Percentiles rank a stretch among this genome's conserved stretches.
Evolutionary conservation across 331 rosid genomes (phyloP).

Genomic region (Malus hybrid): DNA sequence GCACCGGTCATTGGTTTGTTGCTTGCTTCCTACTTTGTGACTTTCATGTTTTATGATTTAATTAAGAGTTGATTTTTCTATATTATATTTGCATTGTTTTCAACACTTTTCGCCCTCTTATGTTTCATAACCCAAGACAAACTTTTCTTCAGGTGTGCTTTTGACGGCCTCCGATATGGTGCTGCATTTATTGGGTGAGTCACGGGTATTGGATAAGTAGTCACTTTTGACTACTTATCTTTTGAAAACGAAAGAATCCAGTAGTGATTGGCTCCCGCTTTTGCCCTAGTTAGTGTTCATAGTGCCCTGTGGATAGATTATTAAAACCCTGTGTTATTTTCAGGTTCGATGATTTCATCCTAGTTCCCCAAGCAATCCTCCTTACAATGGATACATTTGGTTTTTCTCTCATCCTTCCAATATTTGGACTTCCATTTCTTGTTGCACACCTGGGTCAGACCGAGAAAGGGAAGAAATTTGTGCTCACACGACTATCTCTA

Average conservation of each 20-base stretch:
- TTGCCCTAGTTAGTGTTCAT: not conserved
- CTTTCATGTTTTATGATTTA: not conserved
- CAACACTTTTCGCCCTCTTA: not conserved
- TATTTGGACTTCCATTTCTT: constrained; percentile 74
- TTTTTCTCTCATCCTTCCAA: constrained; percentile 80
- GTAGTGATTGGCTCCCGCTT: not conserved
- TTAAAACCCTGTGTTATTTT: constrained; percentile 10
- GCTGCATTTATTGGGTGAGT: constrained; percentile 95
- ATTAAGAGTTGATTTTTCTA: not conserved
- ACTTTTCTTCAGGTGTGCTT: constrained; percentile 78
- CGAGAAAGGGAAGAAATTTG: constrained; percentile 26
- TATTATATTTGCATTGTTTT: not conserved
- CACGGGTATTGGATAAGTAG: not conserved
- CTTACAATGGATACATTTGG: constrained; percentile 83
- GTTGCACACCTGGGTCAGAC: constrained; percentile 29
- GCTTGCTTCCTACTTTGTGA: constrained; percentile 16
- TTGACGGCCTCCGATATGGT: constrained; percentile 93
- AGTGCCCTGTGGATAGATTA: not conserved
- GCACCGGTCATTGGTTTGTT: constrained; percentile 94
- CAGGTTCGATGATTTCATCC: constrained; percentile 90
- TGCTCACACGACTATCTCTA: constrained; percentile 50
- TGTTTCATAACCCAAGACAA: not conserved
- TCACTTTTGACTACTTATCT: not conserved
- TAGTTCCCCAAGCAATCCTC: constrained; percentile 82
- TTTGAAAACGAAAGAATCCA: not conserved